phyloP scores from a whole-genome alignment of 139 green algal species.

The Picochlorum sp. region DNA sequence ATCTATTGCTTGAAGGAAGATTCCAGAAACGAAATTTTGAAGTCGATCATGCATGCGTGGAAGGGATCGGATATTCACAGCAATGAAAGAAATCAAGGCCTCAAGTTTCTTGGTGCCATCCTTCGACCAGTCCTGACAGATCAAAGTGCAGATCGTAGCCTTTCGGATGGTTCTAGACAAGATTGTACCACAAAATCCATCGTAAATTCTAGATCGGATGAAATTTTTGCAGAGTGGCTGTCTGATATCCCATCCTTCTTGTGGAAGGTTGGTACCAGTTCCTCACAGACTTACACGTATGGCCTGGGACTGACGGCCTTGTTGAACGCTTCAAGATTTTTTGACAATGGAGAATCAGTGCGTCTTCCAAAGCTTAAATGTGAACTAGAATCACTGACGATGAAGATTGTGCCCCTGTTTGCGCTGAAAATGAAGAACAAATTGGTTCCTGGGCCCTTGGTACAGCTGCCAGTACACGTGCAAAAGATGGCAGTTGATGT shows the following conservation, averaged over 20 bases:
- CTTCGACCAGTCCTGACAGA: background rate
- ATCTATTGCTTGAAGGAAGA: background rate
- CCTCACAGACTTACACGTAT: background rate
- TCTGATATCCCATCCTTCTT: background rate
- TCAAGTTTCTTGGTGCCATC: background rate
- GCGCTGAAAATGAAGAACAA: background rate
- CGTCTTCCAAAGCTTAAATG: background rate
- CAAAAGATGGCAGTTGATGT: background rate
- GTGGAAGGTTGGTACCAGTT: background rate
- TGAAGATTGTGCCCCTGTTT: background rate
- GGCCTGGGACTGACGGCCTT: background rate
- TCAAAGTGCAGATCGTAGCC: background rate
- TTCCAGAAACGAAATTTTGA: background rate
- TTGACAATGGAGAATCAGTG: background rate
- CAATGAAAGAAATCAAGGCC: background rate
- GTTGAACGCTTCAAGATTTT: background rate
- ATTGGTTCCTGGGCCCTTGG: background rate
- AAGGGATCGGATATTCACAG: background rate
- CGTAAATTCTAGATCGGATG: background rate
- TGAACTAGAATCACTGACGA: background rate
- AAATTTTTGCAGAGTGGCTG: background rate
- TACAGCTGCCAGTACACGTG: background rate
- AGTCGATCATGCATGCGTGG: background rate
- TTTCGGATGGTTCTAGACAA: background rate
- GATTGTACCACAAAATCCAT: background rate